Evolutionary conservation across 2,329 filamentous ascomycete genomes (phyloP), one percentile per base, ranked within the genome.

Genomic region (Biscogniauxia marginata): DNA sequence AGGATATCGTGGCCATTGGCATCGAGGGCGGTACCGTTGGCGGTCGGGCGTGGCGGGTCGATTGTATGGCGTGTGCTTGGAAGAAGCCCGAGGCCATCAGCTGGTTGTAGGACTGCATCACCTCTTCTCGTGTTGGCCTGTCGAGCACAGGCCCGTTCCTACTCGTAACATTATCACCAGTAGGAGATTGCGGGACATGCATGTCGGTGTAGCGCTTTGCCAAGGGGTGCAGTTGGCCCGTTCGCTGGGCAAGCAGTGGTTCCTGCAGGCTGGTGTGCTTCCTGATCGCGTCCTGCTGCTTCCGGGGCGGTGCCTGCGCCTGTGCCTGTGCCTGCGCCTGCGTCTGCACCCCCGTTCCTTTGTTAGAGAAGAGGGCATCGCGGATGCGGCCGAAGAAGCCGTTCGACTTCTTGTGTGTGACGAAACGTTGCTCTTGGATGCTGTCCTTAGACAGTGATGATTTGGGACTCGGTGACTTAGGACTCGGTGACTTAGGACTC

Each of bases 21-120:
- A 59, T 56, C 13, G 47, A 21, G 24, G 58, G 39, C 45, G 56
- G 20, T 52, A 46, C 30, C 24, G 51, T 50, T 47, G 54, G 19
- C 45, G 54, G 18, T 54, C 57, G 1, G 74, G 78, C 65, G 30
- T 80, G 79, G 3, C 83, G 75, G 1, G 80, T 82, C 4, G 81
- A 83, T 58, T 81, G 79, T 58, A 84, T 84, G 52, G 82, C 82
- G 59, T 84, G 82, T 21, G 79, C 74, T 48, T 78, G 75, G 67
- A 85, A 85, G 76, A 85, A 85, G 57, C 83, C 83, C 5, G 77
- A 77, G 2, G 80, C 77, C 63, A 85, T 75, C 55, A 85, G 76
- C 61, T 81, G 72, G 61, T 83, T 79, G 68, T 85, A 85, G 65
- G 75, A 84, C 57, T 79, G 77, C 65, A 83, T 62, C 52, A 85